Conservation (phyloP, 345 rosid species). For the Eucalyptus polyanthemos region DNA sequence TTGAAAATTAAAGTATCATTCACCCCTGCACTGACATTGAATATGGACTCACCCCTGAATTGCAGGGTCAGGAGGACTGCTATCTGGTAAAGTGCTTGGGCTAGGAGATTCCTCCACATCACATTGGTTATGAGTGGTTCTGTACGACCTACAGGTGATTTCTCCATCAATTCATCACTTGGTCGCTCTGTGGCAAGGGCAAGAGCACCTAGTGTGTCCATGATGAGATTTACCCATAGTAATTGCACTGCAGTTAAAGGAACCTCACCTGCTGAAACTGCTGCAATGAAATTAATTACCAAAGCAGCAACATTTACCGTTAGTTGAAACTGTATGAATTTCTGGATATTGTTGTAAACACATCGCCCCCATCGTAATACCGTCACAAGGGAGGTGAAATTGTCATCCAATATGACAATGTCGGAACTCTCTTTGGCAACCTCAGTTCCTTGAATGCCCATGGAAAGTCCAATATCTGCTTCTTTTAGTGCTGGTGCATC, state of each 20-base stretch:
- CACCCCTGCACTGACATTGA: constrained; percentile 30
- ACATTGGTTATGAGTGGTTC: constrained; percentile 62
- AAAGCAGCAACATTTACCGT: constrained; percentile 66
- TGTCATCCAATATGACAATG: constrained; percentile 66
- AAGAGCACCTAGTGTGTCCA: constrained; percentile 75
- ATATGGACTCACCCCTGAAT: constrained; percentile 49
- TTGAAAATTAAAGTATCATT: constrained; percentile 67
- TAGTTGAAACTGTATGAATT: constrained; percentile 77
- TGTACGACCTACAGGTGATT: constrained; percentile 44
- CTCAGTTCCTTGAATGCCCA: constrained; percentile 78
- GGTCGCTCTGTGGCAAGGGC: constrained; percentile 69
- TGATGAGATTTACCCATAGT: constrained; percentile 70
- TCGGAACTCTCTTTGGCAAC: constrained; percentile 80
- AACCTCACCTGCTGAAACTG: constrained; percentile 66
- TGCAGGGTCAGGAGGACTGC: constrained; percentile 49
- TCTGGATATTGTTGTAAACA: constrained; percentile 74
- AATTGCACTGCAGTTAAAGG: constrained; percentile 72
- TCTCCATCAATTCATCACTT: constrained; percentile 45
- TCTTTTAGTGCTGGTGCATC: constrained; percentile 78
- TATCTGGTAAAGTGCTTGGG: constrained; percentile 63
- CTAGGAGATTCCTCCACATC: constrained; percentile 73
- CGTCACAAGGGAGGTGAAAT: constrained; percentile 54
- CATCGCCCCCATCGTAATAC: constrained; percentile 79
- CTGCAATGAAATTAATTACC: constrained; percentile 66
- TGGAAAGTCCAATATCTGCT: constrained; percentile 69